These are phyloP conservation scores for Pelargonium nanum DNA, from an alignment of 345 rosid genomes.

Conservation along the genomic window DNA sequence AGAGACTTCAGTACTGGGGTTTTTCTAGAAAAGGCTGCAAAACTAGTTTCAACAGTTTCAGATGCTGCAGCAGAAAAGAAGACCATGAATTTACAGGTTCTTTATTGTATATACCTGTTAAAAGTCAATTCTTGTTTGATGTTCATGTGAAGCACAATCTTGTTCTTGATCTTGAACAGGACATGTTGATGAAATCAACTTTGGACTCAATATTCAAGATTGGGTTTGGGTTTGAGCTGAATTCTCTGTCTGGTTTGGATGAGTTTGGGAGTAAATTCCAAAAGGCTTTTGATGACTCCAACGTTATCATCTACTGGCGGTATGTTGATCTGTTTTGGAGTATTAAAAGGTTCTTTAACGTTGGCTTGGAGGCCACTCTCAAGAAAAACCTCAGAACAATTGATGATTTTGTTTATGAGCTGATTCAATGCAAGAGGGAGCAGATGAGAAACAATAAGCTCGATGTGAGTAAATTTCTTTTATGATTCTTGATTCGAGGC, in stretches of 20 bases:
- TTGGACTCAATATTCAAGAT: slow-evolving; percentile 55
- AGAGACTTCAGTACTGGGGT: slow-evolving; percentile 38
- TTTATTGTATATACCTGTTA: too few species aligned
- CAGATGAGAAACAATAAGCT: too few species aligned
- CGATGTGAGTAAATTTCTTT: too few species aligned
- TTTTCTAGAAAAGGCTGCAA: slow-evolving; percentile 26
- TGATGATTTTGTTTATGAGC: slow-evolving; percentile 37
- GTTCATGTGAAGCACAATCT: slow-evolving; percentile 22
- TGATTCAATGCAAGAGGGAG: slow-evolving; percentile 35
- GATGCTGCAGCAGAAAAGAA: too few species aligned
- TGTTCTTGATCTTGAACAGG: slow-evolving; percentile 17
- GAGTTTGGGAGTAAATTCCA: slow-evolving; percentile 30
- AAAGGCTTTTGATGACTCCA: slow-evolving; percentile 52
- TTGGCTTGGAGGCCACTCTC: slow-evolving; percentile 44
- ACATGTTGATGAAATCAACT: slow-evolving; percentile 49
- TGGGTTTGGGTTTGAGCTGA: slow-evolving; percentile 47
- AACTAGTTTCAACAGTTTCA: slow-evolving; percentile 24
- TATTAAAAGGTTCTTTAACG: slow-evolving; percentile 40
- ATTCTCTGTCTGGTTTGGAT: slow-evolving; percentile 41
- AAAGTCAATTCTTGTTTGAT: too few species aligned
- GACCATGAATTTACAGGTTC: too few species aligned
- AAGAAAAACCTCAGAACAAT: slow-evolving; percentile 32
- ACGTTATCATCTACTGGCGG: slow-evolving; percentile 32
- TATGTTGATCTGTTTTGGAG: slow-evolving; percentile 49
- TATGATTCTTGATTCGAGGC: too few species aligned